Evolutionary conservation across 1,284 basidiomycete species (phyloP), one percentile per base, ranked within the genome.

Genomic region (Takashimella tepidaria): DNA sequence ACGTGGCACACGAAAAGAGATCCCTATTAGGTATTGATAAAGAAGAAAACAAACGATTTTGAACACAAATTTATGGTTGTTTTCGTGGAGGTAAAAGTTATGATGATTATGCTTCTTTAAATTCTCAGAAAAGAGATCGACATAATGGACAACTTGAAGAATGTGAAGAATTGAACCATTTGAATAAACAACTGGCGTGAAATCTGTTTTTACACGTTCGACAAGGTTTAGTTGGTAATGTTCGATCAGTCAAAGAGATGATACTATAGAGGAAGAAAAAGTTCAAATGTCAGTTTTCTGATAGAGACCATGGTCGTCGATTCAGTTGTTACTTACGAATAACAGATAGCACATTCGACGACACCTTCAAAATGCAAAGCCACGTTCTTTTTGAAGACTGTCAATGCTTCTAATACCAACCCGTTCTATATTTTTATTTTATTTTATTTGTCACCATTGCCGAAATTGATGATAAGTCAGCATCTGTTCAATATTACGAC

Each of bases 191-290:
- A 26, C 83, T 84, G 0, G 90, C 85, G 72, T 98, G 96, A 83
- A 98, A 98, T 46, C 86, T 81, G 76, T 98, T 97, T 76, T 89
- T 92, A 78, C 93, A 97, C 2, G 89, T 98, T 73, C 84, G 86
- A 78, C 96, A 99, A 0, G 90, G 87, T 69, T 95, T 96, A 60
- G 84, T 86, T 0, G 96, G 95, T 31, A 98, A 78, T 53, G 83
- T 87, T 5, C 88, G 84, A 68, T 98, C 96, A 70, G 85, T 88
- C 24, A 92, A 85, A 58, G 87, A 89, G 68, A 99, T 95, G 67
- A 98, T 92, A 11, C 91, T 95, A 74, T 73, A 74, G n/a, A n/a
- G n/a, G n/a, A n/a, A n/a, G 61, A 71, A 74, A 19, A 42, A 46
- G 44, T 6, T 54, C 46, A 55, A 42, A n/a, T 24, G 27, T 41